Conservation (phyloP, 1,284 basidiomycete species). For the Ustilago esculenta region DNA sequence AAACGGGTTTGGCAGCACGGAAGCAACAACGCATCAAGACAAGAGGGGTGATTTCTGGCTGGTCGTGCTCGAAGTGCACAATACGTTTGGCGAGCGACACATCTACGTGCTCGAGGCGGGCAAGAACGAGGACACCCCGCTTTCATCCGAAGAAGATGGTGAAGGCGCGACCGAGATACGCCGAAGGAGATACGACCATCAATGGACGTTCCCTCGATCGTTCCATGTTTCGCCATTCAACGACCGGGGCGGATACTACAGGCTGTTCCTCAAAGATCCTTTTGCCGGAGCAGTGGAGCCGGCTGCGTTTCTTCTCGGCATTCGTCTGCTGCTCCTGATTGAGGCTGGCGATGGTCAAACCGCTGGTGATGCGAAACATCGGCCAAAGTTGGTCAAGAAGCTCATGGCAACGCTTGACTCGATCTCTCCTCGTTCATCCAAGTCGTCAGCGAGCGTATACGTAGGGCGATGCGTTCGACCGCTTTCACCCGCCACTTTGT, state of each 20-base stretch:
- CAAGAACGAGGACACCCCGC: constrained; percentile 69
- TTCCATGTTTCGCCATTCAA: constrained; percentile 87
- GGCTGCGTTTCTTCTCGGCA: constrained; percentile 20
- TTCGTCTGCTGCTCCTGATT: constrained; percentile 51
- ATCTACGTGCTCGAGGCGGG: constrained; percentile 71
- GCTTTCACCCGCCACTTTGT: constrained; percentile 70
- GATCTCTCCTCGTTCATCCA: constrained; percentile 54
- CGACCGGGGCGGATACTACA: constrained; percentile 77
- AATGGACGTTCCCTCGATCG: constrained; percentile 77
- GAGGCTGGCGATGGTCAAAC: too few relatives aligned
- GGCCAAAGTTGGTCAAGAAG: constrained; percentile 61
- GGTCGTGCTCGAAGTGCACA: constrained; percentile 79
- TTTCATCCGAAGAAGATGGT: neutral
- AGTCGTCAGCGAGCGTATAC: neutral
- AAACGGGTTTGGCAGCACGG: neutral
- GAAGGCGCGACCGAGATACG: neutral
- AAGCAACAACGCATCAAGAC: neutral
- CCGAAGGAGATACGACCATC: constrained; percentile 71
- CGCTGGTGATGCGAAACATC: too few relatives aligned
- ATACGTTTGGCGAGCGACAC: constrained; percentile 80
- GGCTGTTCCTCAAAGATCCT: constrained; percentile 57
- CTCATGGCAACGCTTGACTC: constrained; percentile 72
- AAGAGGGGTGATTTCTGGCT: constrained; percentile 67
- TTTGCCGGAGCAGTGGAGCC: constrained; percentile 3
- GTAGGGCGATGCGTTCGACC: constrained; percentile 58